Percentiles rank a stretch among this genome's conserved stretches.
These are phyloP conservation scores for Pharnaceum exiguum DNA, from an alignment of 148 eudicot genomes.

Conservation along the genomic window DNA sequence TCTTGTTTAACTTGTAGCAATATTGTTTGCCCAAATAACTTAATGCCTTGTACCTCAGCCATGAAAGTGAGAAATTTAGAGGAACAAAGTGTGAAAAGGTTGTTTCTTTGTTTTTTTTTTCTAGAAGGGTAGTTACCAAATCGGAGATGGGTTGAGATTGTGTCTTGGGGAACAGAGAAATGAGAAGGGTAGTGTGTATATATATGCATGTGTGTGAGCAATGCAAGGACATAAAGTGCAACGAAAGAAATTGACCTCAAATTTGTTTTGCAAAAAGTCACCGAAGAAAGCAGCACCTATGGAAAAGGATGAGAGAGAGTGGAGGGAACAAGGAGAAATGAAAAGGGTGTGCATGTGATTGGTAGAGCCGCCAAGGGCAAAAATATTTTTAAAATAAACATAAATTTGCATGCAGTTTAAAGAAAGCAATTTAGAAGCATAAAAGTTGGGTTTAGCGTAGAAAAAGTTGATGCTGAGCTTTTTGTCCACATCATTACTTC, in stretches of 20 bases:
- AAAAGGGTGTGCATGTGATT: constrained; percentile 17
- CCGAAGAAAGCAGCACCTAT: constrained; percentile 12
- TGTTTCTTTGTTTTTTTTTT: not conserved
- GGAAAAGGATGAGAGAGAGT: constrained; percentile 5
- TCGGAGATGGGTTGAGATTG: not conserved
- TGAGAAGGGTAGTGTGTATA: constrained; percentile 14
- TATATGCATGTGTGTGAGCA: not conserved
- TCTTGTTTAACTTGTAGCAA: constrained; percentile 32
- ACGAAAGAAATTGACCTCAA: constrained; percentile 20
- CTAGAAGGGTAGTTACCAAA: not conserved
- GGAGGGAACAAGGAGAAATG: not conserved
- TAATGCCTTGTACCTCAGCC: constrained; percentile 36
- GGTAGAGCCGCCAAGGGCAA: constrained; percentile 12
- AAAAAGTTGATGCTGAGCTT: constrained; percentile 54
- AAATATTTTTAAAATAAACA: not conserved
- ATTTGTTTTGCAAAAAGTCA: constrained; percentile 11
- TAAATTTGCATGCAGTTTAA: not conserved
- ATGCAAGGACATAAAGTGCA: not conserved
- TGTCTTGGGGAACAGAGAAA: constrained; percentile 7
- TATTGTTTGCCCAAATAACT: constrained; percentile 59
- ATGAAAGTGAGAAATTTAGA: not conserved
- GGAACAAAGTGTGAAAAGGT: not conserved
- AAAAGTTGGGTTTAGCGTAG: constrained; percentile 16
- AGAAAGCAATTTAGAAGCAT: constrained; percentile 1
- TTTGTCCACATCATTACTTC: constrained; percentile 58